Percentiles rank a stretch among this genome's conserved stretches.
Evolutionary conservation across 352 stramenopile genomes (phyloP).

Genomic region (Plasmopara viticola): DNA sequence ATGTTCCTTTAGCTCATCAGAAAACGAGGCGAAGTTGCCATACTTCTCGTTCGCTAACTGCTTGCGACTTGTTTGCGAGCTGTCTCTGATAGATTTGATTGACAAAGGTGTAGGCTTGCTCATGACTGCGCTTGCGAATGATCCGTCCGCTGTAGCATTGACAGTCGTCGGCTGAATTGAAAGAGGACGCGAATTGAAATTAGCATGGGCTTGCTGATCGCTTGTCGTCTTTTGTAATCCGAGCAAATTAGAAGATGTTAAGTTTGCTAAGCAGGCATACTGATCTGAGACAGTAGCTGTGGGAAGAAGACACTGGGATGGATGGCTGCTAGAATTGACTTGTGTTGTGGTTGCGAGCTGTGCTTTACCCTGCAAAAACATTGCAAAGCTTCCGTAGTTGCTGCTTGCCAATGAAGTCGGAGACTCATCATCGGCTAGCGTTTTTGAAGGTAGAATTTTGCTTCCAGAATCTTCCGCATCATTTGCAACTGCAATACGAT

Average conservation of each 20-base stretch:
- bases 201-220: slow-evolving; percentile 5
- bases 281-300: slow-evolving; percentile 8
- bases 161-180: slow-evolving; percentile 5
- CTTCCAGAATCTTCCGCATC: too few species aligned
- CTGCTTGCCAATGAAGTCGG: too few species aligned
- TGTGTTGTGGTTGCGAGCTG: slow-evolving; percentile 1
- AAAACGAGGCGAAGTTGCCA: slow-evolving; percentile 19
- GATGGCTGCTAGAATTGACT: background rate
- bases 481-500: too few species aligned
- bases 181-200: slow-evolving; percentile 14
- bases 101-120: slow-evolving; percentile 13
- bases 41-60: slow-evolving; percentile 13
- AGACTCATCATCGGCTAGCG: slow-evolving; percentile 4
- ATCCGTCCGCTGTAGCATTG: slow-evolving; percentile 18
- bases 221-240: slow-evolving; percentile 21
- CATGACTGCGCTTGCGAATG: slow-evolving; percentile 23
- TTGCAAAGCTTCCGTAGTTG: slow-evolving; percentile 46
- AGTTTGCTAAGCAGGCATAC: slow-evolving; percentile 21
- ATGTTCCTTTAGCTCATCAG: slow-evolving; percentile 11
- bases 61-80: too few species aligned
- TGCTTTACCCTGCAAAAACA: slow-evolving; percentile 16
- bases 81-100: background rate
- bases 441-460: background rate
- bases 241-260: slow-evolving; percentile 17
- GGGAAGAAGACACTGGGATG: too few species aligned